phyloP scores from a whole-genome alignment of 2,329 filamentous ascomycete species.

The Huntiella decipiens region DNA sequence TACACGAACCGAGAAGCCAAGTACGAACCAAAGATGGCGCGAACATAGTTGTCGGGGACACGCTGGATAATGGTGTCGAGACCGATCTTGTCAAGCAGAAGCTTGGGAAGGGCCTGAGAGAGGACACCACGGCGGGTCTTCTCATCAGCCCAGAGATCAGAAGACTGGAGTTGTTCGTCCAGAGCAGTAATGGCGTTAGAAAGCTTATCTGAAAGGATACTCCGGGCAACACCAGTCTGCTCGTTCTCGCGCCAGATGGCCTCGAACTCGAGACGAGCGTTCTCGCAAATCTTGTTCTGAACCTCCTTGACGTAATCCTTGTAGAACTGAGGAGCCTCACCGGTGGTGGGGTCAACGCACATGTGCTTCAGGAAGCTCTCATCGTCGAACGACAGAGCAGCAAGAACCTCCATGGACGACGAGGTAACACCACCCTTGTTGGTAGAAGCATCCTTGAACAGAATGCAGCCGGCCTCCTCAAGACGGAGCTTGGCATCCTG shows the following conservation, averaged over 20 bases:
- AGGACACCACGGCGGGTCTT: conserved; percentile 61
- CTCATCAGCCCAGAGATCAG: conserved; percentile 74
- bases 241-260: conserved; percentile 94
- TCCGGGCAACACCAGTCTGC: conserved; percentile 58
- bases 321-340: conserved; percentile 76
- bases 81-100: conserved; percentile 76
- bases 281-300: conserved; percentile 76
- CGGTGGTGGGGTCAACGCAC: conserved; percentile 54
- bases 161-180: conserved; percentile 88
- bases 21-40: conserved; percentile 91
- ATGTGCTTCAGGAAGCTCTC: conserved; percentile 76
- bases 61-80: conserved; percentile 71
- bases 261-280: conserved; percentile 87
- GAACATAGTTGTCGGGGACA: conserved; percentile 80
- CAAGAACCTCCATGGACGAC: conserved; percentile 87
- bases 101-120: conserved; percentile 63
- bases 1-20: conserved; percentile 93
- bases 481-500: conserved; percentile 93
- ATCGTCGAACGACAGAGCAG: conserved; percentile 87
- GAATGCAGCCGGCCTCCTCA: conserved; percentile 81
- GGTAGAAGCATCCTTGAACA: conserved; percentile 95
- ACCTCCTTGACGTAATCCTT: conserved; percentile 80
- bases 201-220: conserved; percentile 78
- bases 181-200: conserved; percentile 88
- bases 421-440: conserved; percentile 99